phyloP scores from a whole-genome alignment of 805 yeast genomes.

The Candida qinlingensis region DNA sequence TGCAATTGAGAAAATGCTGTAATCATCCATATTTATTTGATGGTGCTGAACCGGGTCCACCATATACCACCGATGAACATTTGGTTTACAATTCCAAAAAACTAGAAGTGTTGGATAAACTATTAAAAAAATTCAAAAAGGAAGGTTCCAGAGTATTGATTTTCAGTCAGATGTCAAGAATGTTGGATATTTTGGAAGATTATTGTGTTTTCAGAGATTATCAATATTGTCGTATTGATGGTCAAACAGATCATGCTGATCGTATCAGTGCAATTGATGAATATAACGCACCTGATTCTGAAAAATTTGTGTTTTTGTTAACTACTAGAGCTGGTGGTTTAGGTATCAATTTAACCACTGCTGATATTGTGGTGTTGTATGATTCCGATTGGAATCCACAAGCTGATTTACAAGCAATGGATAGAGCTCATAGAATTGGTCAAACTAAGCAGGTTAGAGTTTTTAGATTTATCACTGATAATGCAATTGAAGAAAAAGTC shows the following conservation, averaged over 20 bases:
- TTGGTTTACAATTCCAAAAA: slow-evolving; percentile 68
- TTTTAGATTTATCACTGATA: slow-evolving; percentile 71
- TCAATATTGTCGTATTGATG: slow-evolving; percentile 76
- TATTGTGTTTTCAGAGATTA: slow-evolving; percentile 66
- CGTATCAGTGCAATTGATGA: slow-evolving; percentile 74
- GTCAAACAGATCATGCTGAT: slow-evolving; percentile 76
- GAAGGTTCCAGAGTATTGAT: slow-evolving; percentile 77
- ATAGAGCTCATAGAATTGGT: slow-evolving; percentile 84
- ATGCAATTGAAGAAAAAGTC: slow-evolving; percentile 80
- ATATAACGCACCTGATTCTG: slow-evolving; percentile 67
- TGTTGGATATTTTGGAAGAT: slow-evolving; percentile 76
- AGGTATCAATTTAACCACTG: slow-evolving; percentile 78
- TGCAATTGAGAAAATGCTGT: slow-evolving; percentile 83
- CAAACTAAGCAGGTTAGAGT: slow-evolving; percentile 81
- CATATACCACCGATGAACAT: slow-evolving; percentile 81
- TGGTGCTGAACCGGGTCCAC: slow-evolving; percentile 90
- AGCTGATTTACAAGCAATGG: slow-evolving; percentile 87
- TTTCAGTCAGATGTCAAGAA: slow-evolving; percentile 79
- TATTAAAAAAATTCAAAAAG: slow-evolving; percentile 52
- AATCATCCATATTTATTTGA: slow-evolving; percentile 82
- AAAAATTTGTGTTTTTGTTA: slow-evolving; percentile 66
- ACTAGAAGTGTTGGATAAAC: slow-evolving; percentile 63
- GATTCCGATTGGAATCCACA: slow-evolving; percentile 91
- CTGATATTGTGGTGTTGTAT: slow-evolving; percentile 68
- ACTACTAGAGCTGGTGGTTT: slow-evolving; percentile 90